Evolutionary conservation across 768 basidiomycete species (phyloP), one percentile per base, ranked within the genome.

Genomic region (Suillus clintonianus): DNA sequence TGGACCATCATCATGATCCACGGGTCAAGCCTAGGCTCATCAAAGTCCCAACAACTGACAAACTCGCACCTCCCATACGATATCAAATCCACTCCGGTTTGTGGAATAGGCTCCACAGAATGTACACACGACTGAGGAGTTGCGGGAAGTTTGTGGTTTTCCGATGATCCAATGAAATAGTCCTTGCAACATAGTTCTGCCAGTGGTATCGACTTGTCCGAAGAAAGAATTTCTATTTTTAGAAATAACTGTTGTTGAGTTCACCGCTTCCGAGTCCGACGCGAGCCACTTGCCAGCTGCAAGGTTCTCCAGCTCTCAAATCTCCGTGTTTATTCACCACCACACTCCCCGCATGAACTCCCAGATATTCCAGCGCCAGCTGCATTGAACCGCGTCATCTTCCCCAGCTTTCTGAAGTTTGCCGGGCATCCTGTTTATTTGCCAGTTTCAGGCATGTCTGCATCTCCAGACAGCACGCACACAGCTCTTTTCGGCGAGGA

Each of bases 61-160:
- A 4, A 34, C 7, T 32, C 74, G 37, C 64, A 80, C 86, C 81
- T 87, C 83, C 73, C 82, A 86, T 1, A 82, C 65, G 30, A 87
- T 71, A 22, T 81, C 70, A 65, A 86, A 87, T 1, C 79, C 82
- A 24, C 57, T 27, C 5, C 71, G 70, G 22, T 78, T 79, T 61
- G 74, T 72, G 36, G 67, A 60, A 45, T 77, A 78, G 1, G 79
- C 79, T 60, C 78, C 67, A 65, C 86, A 87, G 70, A 87, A 87
- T 27, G 27, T 27, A 65, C 13, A 37, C 73, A 74, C 1, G 60
- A 54, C 22, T 37, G 41, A 17, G 39, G 39, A 42, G 17, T 17
- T 22, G 30, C 24, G 55, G 27, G 55, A 10, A 39, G 55, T 15
- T 56, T 24, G 55, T 56, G 37, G 37, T 39, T 24, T 39, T 41